These are phyloP conservation scores for Kodamaea arcana DNA, from an alignment of 1,139 yeast species.

Conservation along the genomic window DNA sequence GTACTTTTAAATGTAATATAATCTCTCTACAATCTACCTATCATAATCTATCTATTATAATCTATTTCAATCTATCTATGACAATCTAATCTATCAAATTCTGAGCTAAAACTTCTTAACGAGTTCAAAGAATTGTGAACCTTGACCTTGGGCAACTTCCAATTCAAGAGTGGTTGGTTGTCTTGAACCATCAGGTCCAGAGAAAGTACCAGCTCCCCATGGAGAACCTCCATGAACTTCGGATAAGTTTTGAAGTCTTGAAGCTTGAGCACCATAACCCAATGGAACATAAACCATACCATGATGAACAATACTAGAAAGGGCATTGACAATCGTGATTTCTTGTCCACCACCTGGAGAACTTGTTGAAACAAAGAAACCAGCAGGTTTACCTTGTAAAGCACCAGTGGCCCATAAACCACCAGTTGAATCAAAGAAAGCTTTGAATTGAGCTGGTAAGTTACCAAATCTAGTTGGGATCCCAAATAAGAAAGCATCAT, in stretches of 20 bases:
- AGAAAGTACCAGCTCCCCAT: slow-evolving; percentile 40
- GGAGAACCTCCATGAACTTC: slow-evolving; percentile 39
- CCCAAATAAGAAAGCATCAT: slow-evolving; percentile 36
- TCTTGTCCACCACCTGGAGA: slow-evolving; percentile 39
- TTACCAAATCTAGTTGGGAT: slow-evolving; percentile 36
- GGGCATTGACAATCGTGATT: slow-evolving; percentile 28
- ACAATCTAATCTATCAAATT: too few species aligned
- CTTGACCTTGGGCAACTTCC: slow-evolving; percentile 30
- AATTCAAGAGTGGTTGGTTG: slow-evolving; percentile 29
- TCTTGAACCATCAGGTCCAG: slow-evolving; percentile 36
- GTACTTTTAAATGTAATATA: too few species aligned
- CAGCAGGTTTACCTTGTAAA: slow-evolving; percentile 33
- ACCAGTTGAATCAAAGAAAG: slow-evolving; percentile 37
- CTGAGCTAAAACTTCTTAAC: too few species aligned
- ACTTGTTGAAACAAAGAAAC: slow-evolving; percentile 34
- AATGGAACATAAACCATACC: slow-evolving; percentile 36
- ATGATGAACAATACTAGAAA: slow-evolving; percentile 32
- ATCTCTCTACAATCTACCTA: too few species aligned
- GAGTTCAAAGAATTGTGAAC: slow-evolving; percentile 30
- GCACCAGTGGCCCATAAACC: slow-evolving; percentile 33
- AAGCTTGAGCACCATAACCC: slow-evolving; percentile 29
- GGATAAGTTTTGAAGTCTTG: slow-evolving; percentile 22
- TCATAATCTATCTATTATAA: too few species aligned
- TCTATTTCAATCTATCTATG: too few species aligned
- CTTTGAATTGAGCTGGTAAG: slow-evolving; percentile 35